Conservation (phyloP, 1,284 basidiomycete genomes). For the Paramarasmius palmivorus region DNA sequence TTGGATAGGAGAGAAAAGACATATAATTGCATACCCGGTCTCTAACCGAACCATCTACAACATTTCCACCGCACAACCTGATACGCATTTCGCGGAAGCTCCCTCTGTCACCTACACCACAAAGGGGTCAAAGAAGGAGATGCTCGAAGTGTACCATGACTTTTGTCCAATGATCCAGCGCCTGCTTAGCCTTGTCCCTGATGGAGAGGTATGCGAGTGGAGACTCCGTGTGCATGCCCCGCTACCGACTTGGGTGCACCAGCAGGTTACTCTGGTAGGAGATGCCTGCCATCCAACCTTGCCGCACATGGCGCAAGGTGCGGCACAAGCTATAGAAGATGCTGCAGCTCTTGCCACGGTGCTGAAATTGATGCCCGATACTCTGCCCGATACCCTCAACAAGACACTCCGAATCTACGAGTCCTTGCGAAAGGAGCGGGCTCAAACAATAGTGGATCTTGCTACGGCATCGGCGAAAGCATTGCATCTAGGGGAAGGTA, state of each 20-base stretch:
- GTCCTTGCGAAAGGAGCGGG: constrained; percentile 19
- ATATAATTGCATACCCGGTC: constrained; percentile 25
- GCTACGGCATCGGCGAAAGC: constrained; percentile 18
- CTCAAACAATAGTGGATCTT: constrained; percentile 20
- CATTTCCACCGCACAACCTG: constrained; percentile 22
- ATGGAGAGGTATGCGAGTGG: constrained; percentile 25
- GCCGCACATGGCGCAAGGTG: constrained; percentile 20
- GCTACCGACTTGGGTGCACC: constrained; percentile 20
- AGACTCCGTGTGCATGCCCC: constrained; percentile 22
- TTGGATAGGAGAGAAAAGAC: constrained; percentile 22
- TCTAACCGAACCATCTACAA: constrained; percentile 22
- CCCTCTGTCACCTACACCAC: constrained; percentile 21
- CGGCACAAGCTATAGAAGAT: constrained; percentile 25
- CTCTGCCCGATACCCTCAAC: constrained; percentile 9
- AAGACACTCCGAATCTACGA: constrained; percentile 20
- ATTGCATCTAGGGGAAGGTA: constrained; percentile 18
- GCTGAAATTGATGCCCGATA: constrained; percentile 14
- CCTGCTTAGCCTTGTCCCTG: constrained; percentile 19
- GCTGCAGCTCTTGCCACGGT: constrained; percentile 19
- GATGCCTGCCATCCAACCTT: constrained; percentile 26
- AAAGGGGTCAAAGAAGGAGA: constrained; percentile 17
- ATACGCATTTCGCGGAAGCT: constrained; percentile 20
- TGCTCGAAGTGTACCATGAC: constrained; percentile 19
- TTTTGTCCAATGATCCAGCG: constrained; percentile 21
- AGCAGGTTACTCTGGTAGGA: constrained; percentile 20